phyloP scores from a whole-genome alignment of 257 asterid species.

The Fraxinus pennsylvanica region DNA sequence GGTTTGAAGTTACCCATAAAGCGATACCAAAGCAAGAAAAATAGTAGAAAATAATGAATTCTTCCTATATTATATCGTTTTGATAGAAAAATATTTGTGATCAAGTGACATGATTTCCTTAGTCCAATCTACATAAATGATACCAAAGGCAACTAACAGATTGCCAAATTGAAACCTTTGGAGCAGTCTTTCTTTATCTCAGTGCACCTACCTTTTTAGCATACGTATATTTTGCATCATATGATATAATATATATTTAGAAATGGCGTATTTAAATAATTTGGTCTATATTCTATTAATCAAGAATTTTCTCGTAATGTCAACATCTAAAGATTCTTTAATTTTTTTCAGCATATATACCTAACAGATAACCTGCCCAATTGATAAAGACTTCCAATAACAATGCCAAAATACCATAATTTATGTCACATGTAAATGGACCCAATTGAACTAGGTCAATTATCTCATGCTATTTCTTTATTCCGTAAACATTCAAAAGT shows the following conservation, averaged over 20 bases:
- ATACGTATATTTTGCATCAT: conserved; percentile 2
- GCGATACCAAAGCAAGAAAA: too few species aligned
- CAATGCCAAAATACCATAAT: conserved; percentile 21
- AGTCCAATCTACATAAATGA: too few species aligned
- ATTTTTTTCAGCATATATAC: conserved; percentile 33
- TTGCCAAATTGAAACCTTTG: conserved; percentile 40
- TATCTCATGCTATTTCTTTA: conserved; percentile 39
- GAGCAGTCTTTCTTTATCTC: conserved; percentile 45
- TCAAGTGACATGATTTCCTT: neutral
- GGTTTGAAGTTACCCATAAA: too few species aligned
- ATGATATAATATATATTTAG: conserved; percentile 3
- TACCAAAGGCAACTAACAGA: neutral
- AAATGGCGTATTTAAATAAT: neutral
- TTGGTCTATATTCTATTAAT: neutral
- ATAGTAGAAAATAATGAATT: too few species aligned
- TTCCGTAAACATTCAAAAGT: neutral
- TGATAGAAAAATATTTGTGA: too few species aligned
- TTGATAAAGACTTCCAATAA: conserved; percentile 41
- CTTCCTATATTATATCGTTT: too few species aligned
- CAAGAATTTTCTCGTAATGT: conserved; percentile 21
- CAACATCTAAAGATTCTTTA: conserved; percentile 50
- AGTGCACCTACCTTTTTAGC: conserved; percentile 17
- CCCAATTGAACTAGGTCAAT: conserved; percentile 41
- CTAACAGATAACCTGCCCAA: conserved; percentile 62
- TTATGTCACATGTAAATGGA: conserved; percentile 51